These are phyloP conservation scores for Pythium dissimile DNA, from an alignment of 352 stramenopile genomes.

Conservation along the genomic window DNA sequence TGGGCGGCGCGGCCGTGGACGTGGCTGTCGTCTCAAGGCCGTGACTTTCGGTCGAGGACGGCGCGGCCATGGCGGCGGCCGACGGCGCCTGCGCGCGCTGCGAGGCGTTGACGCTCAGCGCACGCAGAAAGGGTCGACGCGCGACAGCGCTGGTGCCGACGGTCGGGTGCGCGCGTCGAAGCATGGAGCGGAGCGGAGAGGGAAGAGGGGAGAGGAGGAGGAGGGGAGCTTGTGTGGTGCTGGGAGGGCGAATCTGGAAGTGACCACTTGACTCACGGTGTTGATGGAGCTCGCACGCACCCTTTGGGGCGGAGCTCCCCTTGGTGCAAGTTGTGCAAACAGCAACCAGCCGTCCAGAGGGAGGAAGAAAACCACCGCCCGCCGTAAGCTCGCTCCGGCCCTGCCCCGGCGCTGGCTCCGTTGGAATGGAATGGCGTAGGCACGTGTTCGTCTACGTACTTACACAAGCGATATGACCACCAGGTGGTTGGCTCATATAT, in stretches of 20 bases:
- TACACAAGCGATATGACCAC: no score
- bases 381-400: conserved; percentile 20
- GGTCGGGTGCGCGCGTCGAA: conserved; percentile 8
- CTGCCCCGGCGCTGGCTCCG: conserved; percentile 18
- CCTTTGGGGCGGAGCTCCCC: background rate
- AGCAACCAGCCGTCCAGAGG: background rate
- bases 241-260: conserved; percentile 2
- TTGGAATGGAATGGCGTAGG: background rate
- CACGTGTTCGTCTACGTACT: background rate
- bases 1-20: background rate
- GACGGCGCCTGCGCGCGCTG: conserved; percentile 14
- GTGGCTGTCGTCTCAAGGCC: no score
- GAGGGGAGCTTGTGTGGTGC: background rate
- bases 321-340: conserved; percentile 10
- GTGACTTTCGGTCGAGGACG: background rate
- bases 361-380: no score
- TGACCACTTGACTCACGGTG: conserved; percentile 4
- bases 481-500: no score
- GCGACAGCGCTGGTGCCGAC: background rate
- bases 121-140: conserved; percentile 17
- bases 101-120: conserved; percentile 25
- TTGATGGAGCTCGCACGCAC: no score
- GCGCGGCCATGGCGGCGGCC: conserved; percentile 19
- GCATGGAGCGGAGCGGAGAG: conserved; percentile 14
- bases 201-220: background rate